A percentile compares a stretch with the other conserved stretches of the same genome.
Conservation (phyloP, 345 rosid genomes). For the Carallia brachiata region DNA sequence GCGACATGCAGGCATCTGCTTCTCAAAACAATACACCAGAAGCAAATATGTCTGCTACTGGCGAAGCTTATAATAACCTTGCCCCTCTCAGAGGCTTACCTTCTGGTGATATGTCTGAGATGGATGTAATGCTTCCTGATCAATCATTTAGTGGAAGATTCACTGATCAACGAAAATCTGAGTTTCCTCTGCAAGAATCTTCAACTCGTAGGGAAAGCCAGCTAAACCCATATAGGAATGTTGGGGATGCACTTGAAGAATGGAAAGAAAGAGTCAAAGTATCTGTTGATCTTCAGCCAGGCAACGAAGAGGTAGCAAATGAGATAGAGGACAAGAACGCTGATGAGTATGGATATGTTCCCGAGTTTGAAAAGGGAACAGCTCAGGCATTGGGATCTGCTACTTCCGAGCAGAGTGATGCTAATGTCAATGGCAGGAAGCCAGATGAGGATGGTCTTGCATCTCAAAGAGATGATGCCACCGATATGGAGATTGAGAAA, state of each 20-base stretch:
- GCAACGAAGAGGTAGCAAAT: slow-evolving; percentile 43
- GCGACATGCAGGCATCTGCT: slow-evolving; percentile 40
- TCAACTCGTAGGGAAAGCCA: slow-evolving; percentile 43
- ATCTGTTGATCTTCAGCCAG: slow-evolving; percentile 56
- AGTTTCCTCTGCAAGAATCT: slow-evolving; percentile 44
- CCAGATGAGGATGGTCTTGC: slow-evolving; percentile 46
- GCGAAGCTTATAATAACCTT: slow-evolving; percentile 40
- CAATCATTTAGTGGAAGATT: slow-evolving; percentile 49
- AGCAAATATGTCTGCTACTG: slow-evolving; percentile 40
- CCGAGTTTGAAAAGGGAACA: slow-evolving; percentile 71
- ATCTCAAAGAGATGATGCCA: slow-evolving; percentile 39
- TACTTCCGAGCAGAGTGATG: slow-evolving; percentile 69
- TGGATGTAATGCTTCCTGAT: slow-evolving; percentile 47
- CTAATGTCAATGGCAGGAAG: slow-evolving; percentile 40
- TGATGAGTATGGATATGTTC: slow-evolving; percentile 68
- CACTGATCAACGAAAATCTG: slow-evolving; percentile 39
- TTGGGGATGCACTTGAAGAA: slow-evolving; percentile 85
- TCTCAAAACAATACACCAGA: slow-evolving; percentile 48
- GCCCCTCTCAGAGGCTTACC: slow-evolving; percentile 51
- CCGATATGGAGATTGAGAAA: slow-evolving; percentile 67
- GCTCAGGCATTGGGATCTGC: slow-evolving; percentile 92
- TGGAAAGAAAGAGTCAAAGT: slow-evolving; percentile 92
- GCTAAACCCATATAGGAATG: slow-evolving; percentile 73
- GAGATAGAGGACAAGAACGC: slow-evolving; percentile 73
- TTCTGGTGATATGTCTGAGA: slow-evolving; percentile 44